These are phyloP conservation scores for Candida krabiensis DNA, from an alignment of 805 yeast species.

Conservation along the genomic window DNA sequence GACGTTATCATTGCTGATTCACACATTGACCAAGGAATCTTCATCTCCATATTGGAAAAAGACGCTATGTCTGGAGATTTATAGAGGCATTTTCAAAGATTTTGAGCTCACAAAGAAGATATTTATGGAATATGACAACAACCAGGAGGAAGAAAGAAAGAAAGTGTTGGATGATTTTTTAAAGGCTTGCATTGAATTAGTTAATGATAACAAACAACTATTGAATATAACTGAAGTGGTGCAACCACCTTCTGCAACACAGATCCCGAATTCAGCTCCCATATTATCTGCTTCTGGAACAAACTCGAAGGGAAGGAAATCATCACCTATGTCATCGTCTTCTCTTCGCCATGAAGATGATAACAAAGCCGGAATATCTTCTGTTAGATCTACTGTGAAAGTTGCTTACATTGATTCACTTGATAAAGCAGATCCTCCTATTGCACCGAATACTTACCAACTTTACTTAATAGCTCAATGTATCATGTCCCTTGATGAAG, in stretches of 20 bases:
- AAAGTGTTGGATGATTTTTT: constrained; percentile 60
- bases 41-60: constrained; percentile 70
- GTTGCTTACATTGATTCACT: constrained; percentile 68
- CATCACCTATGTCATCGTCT: constrained; percentile 9
- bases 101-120: constrained; percentile 50
- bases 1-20: constrained; percentile 71
- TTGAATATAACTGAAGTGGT: constrained; percentile 37
- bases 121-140: constrained; percentile 61
- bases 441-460: constrained; percentile 60
- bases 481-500: constrained; percentile 61
- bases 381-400: constrained; percentile 45
- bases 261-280: constrained; percentile 12
- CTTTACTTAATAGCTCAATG: constrained; percentile 56
- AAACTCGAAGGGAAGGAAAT: constrained; percentile 3
- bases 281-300: constrained; percentile 6
- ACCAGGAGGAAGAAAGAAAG: constrained; percentile 49
- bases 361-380: constrained; percentile 35
- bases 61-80: constrained; percentile 71
- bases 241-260: constrained; percentile 27
- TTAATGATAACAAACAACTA: constrained; percentile 32
- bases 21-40: constrained; percentile 59
- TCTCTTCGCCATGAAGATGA: constrained; percentile 13
- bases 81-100: constrained; percentile 58
- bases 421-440: constrained; percentile 80
- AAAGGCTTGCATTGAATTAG: constrained; percentile 37